Evolutionary conservation across 805 yeast species (phyloP).

Genomic region (Spathaspora arborariae): DNA sequence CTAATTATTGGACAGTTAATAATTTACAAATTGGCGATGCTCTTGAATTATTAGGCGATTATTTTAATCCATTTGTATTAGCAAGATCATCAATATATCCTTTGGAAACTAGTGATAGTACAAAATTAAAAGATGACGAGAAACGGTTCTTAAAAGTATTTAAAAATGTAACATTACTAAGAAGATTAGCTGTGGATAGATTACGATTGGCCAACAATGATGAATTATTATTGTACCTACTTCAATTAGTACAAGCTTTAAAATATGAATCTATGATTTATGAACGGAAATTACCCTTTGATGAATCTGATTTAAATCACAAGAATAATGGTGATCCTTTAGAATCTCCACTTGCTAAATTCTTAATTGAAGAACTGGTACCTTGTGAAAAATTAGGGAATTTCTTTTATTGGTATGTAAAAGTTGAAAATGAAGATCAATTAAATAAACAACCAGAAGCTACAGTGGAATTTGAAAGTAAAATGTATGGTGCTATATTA

Average conservation of each 20-base stretch:
- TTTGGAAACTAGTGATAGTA: slow-evolving; percentile 2
- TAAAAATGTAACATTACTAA: slow-evolving; percentile 51
- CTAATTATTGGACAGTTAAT: slow-evolving; percentile 56
- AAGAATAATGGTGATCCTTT: slow-evolving; percentile 16
- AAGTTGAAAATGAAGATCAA: slow-evolving; percentile 78
- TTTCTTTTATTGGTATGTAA: slow-evolving; percentile 87
- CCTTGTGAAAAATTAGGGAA: slow-evolving; percentile 68
- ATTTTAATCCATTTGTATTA: slow-evolving; percentile 51
- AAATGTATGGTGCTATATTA: slow-evolving; percentile 31
- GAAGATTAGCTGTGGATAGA: slow-evolving; percentile 86
- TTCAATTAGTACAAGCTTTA: slow-evolving; percentile 89
- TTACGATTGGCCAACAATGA: slow-evolving; percentile 72
- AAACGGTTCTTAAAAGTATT: slow-evolving; percentile 28
- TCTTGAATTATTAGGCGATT: slow-evolving; percentile 77
- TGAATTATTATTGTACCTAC: slow-evolving; percentile 74
- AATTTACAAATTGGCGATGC: slow-evolving; percentile 82
- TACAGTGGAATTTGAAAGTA: not conserved
- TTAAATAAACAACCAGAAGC: slow-evolving; percentile 13
- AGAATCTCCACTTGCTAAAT: slow-evolving; percentile 65
- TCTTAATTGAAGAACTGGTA: slow-evolving; percentile 69
- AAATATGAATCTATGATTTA: slow-evolving; percentile 59
- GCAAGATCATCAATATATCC: slow-evolving; percentile 6
- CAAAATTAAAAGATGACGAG: slow-evolving; percentile 20
- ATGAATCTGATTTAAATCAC: slow-evolving; percentile 14
- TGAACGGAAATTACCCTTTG: slow-evolving; percentile 10